Percentiles rank a stretch among this genome's conserved stretches.
phyloP scores from a whole-genome alignment of 1,284 basidiomycete genomes.

The Sphagnurus paluster region DNA sequence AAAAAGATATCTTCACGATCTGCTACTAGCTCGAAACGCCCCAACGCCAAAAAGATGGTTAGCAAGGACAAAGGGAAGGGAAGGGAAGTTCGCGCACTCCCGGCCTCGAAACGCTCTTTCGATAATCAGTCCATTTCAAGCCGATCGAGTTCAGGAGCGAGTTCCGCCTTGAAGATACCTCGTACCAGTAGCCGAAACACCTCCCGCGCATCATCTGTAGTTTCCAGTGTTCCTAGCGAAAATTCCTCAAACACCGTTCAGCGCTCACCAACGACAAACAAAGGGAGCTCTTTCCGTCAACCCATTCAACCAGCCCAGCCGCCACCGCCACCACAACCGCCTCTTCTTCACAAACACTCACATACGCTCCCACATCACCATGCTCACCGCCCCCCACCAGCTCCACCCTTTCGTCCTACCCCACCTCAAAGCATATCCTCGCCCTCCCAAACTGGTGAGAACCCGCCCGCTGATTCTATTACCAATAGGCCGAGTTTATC shows the following conservation, averaged over 20 bases:
- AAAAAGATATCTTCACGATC: conserved; percentile 5
- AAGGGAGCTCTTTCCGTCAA: conserved; percentile 20
- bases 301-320: conserved; percentile 24
- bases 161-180: conserved; percentile 34
- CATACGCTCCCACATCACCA: conserved; percentile 31
- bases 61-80: conserved; percentile 25
- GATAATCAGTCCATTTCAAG: conserved; percentile 22
- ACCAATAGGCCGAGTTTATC: conserved; percentile 12
- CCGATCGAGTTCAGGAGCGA: conserved; percentile 38
- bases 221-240: conserved; percentile 38
- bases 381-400: conserved; percentile 23
- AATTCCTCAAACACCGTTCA: conserved; percentile 25
- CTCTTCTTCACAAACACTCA: conserved; percentile 27
- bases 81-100: conserved; percentile 15
- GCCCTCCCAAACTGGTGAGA: conserved; percentile 8
- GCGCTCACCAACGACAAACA: conserved; percentile 31
- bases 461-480: conserved; percentile 3
- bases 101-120: conserved; percentile 16
- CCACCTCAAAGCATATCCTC: conserved; percentile 8
- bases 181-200: conserved; percentile 28
- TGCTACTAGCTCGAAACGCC: conserved; percentile 9
- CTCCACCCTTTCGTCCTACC: not conserved
- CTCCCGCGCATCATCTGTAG: conserved; percentile 52
- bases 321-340: conserved; percentile 20
- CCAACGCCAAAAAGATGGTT: not conserved